A percentile compares a stretch with the other conserved stretches of the same genome.
Conservation (phyloP, 2,329 filamentous ascomycete species). For the Hyphodiscus sp. region DNA sequence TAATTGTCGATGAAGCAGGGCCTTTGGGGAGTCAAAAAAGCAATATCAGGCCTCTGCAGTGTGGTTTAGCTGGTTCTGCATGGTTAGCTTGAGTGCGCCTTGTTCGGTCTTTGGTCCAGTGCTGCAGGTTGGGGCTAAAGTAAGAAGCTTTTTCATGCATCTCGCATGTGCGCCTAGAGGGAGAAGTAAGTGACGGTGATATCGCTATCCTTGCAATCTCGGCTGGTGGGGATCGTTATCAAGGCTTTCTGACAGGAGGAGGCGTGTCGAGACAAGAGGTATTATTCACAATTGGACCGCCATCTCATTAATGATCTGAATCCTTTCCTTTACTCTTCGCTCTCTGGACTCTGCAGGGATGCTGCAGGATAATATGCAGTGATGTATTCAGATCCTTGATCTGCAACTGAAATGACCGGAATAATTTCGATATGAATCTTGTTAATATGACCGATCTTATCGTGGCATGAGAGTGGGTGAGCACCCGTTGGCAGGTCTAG, state of each 20-base stretch:
- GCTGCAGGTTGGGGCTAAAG: neutral
- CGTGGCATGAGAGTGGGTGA: neutral
- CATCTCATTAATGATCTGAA: neutral
- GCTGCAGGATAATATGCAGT: neutral
- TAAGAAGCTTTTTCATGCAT: neutral
- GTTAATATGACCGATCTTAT: neutral
- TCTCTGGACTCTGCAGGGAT: neutral
- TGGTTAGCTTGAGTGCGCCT: constrained; percentile 4
- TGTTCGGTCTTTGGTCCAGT: neutral
- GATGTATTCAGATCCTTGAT: neutral
- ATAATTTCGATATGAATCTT: neutral
- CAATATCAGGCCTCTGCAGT: neutral
- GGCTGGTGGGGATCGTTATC: constrained; percentile 16
- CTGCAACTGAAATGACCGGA: neutral
- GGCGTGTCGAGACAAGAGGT: constrained; percentile 3
- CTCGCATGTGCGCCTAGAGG: neutral
- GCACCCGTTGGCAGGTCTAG: neutral
- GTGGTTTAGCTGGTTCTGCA: constrained; percentile 1
- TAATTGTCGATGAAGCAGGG: neutral
- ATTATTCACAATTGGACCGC: neutral
- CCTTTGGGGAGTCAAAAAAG: neutral
- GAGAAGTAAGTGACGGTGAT: constrained; percentile 17
- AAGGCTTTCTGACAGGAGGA: constrained; percentile 1
- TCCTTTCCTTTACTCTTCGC: neutral
- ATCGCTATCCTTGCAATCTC: constrained; percentile 24